A percentile compares a stretch with the other conserved stretches of the same genome.
Evolutionary conservation across 1,284 basidiomycete species (phyloP).

Genomic region (Fomitopsis betulina): DNA sequence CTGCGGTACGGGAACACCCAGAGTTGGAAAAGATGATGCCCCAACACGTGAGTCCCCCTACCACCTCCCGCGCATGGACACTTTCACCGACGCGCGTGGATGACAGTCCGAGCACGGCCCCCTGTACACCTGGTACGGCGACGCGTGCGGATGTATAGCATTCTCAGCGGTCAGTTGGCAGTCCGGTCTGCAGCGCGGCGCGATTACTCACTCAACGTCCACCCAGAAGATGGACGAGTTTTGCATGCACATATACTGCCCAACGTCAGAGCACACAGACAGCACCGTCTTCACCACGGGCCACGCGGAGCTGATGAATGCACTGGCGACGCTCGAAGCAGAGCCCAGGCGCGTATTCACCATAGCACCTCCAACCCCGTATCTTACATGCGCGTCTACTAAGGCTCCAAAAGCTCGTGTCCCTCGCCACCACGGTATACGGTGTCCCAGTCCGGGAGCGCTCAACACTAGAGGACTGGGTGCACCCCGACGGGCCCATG

Average conservation of each 20-base stretch:
- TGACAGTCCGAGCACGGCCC: constrained; percentile 5
- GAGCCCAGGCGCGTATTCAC: constrained; percentile 12
- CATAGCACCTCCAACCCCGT: neutral
- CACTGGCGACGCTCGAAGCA: constrained; percentile 1
- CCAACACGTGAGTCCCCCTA: constrained; percentile 2
- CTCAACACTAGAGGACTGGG: constrained; percentile 22
- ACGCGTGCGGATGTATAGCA: constrained; percentile 11
- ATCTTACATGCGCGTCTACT: neutral
- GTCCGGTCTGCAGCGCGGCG: neutral
- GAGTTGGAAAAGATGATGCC: constrained; percentile 11
- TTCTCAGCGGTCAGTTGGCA: constrained; percentile 14
- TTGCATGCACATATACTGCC: neutral
- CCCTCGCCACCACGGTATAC: constrained; percentile 7
- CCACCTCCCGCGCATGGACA: no score
- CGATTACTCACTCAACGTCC: neutral
- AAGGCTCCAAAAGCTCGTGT: constrained; percentile 11
- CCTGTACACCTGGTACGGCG: constrained; percentile 14
- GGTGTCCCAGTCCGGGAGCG: constrained; percentile 10
- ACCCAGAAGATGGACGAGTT: neutral
- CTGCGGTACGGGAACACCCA: constrained; percentile 11
- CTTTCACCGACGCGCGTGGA: neutral
- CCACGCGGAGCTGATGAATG: neutral
- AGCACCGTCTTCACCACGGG: neutral
- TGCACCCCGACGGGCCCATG: constrained; percentile 19
- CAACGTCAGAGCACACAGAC: neutral